Evolutionary conservation across 140 eudicot genomes (phyloP), one percentile per base, ranked within the genome.

Genomic region (Artemisia princeps): DNA sequence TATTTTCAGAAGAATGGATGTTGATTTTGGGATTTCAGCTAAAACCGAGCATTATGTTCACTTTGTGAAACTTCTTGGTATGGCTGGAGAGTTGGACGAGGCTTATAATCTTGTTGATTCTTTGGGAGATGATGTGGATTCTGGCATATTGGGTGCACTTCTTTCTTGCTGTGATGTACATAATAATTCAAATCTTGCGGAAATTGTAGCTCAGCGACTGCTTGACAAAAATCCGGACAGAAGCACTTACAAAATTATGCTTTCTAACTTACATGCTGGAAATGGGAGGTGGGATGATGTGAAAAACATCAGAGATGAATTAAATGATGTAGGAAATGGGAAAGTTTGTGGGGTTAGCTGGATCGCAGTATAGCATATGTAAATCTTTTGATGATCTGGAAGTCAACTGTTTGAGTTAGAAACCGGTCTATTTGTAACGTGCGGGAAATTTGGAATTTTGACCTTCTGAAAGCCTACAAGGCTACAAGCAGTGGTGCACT

Each of bases 81-180:
- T 80, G 95, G 75, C 65, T 20, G 95, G 89, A 9, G 73, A 82
- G 75, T 74, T 87, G 71, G 66, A 73, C 3, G 94, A 82, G 82
- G 92, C 95, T 17, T 82, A 84, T 69, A 63, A 80, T 68, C 59
- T 84, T 65, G 40, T 87, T 28, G 55, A 65, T 9, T 67, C 83
- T 11, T 60, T 84, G 51, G 77, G 77, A 14, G 78, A 76, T 19
- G 62, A 81, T 3, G 83, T 82, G 26, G 83, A 87, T 68, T 72
- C 79, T 6, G 80, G 95, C 60, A 71, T 87, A 2, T 84, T 80
- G 89, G 89, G 92, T 70, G 92, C 95, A 13, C 85, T 87, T 59
- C 76, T 87, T 51, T 81, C 86, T 54, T 82, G 95, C 50, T 87
- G 89, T 76, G 81, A 80, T 70, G 81, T 19, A 16, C 81, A 79